phyloP scores from a whole-genome alignment of 345 rosid species.

The Citrus sp. region DNA sequence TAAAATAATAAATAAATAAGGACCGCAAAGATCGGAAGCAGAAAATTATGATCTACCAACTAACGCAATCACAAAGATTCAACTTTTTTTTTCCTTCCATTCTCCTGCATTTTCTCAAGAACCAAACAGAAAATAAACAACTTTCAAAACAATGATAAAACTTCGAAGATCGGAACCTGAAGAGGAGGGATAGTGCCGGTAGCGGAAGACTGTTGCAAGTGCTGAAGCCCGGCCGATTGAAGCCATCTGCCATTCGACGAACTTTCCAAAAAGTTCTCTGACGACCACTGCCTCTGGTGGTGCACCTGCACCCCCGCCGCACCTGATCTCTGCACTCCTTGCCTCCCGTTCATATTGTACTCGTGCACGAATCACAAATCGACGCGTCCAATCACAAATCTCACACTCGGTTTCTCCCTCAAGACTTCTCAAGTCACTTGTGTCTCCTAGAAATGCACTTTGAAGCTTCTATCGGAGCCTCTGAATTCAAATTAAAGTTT shows the following conservation, averaged over 20 bases:
- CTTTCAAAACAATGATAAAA: neutral
- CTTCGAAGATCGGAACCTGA: slow-evolving; percentile 33
- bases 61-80: neutral
- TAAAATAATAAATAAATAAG: too few species aligned
- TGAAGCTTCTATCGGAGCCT: slow-evolving; percentile 12
- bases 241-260: slow-evolving; percentile 90
- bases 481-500: slow-evolving; percentile 13
- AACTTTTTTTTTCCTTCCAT: neutral
- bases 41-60: neutral
- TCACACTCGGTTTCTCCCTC: neutral
- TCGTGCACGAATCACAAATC: neutral
- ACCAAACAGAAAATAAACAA: neutral
- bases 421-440: neutral
- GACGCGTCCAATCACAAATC: neutral
- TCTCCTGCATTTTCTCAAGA: slow-evolving; percentile 3
- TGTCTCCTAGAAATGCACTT: neutral
- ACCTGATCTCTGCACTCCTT: slow-evolving; percentile 76
- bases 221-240: slow-evolving; percentile 89
- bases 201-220: slow-evolving; percentile 51
- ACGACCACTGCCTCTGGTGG: slow-evolving; percentile 86
- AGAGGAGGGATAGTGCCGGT: slow-evolving; percentile 46
- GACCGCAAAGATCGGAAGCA: neutral
- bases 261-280: slow-evolving; percentile 68
- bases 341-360: slow-evolving; percentile 56
- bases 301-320: slow-evolving; percentile 66